Percentiles rank a stretch among this genome's conserved stretches.
Evolutionary conservation across 2,329 filamentous ascomycete species (phyloP).

Genomic region (Grosmannia clavigera): DNA sequence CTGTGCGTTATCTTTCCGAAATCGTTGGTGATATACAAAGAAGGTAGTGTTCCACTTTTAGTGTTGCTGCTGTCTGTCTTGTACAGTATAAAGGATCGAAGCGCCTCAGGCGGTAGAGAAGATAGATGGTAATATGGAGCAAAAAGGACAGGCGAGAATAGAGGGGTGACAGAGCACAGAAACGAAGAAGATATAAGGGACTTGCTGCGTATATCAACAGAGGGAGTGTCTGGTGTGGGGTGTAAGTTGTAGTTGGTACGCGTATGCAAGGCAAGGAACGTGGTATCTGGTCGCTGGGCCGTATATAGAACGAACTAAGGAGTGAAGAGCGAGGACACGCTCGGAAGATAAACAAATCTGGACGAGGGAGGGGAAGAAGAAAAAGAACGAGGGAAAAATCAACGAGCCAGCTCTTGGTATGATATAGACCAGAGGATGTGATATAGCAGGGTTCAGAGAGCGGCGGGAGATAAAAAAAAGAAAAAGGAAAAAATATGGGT

Average conservation of each 20-base stretch:
- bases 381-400: background rate
- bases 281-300: conserved; percentile 25
- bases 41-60: background rate
- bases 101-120: background rate
- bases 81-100: background rate
- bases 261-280: conserved; percentile 23
- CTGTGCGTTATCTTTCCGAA: no score
- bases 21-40: background rate
- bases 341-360: conserved; percentile 15
- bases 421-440: conserved; percentile 29
- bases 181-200: no score
- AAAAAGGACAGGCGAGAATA: no score
- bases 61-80: no score
- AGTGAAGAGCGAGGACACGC: background rate
- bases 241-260: conserved; percentile 2
- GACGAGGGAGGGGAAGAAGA: conserved; percentile 11
- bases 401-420: conserved; percentile 44
- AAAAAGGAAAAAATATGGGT: background rate
- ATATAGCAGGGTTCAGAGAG: conserved; percentile 18
- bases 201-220: conserved; percentile 9
- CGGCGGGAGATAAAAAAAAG: background rate
- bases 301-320: background rate
- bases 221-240: conserved; percentile 14
- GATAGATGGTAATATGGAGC: conserved; percentile 2
- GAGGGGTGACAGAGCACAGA: no score